Base-by-base conservation (phyloP, 495 filamentous ascomycete species). In the Oidiodendron maius region DNA sequence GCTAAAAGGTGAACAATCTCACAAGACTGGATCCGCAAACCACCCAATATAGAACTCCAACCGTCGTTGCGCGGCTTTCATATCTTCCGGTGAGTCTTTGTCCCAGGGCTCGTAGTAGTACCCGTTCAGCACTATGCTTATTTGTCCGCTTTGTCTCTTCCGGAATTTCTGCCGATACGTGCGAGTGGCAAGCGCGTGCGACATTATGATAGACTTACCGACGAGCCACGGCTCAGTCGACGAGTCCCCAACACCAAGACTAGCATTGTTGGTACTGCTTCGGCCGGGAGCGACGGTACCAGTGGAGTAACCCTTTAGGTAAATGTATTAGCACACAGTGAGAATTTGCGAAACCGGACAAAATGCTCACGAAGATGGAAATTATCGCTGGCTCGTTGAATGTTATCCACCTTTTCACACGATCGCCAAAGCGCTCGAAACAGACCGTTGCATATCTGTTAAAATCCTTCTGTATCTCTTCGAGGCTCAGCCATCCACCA, bases 11-110 rank as follows among this genome's bases (percentile, higher is more conserved):
- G n/a, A n/a, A 57, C 82, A 77, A 46, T 84, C 84, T 18, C 78
- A 74, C 68, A 87, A 88, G 60, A 89, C 75, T 25, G 84, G 83
- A 64, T 90, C 84, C 20, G 78, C 83, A 55, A 86, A 76, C 86
- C 84, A 83, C 36, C 65, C 67, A 63, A 79, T 82, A 61, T 71
- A 64, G 57, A 83, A 83, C 60, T 83, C 81, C 50, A 83, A 73
- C 64, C 81, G 80, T 59, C 76, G 73, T 60, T 81, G 67, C 56
- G 72, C 75, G 9, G 81, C 80, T 61, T 78, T 76, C 42, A 80
- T 67, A 52, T 81, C 77, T 20, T 60, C 59, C 12, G 74, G 72
- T 58, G 78, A 73, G 52, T 72, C 64, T 21, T 71, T 65, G 54
- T 81, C 74, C 73, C 72, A 78, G 4, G 78, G 76, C 49, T 73